Evolutionary conservation across 176 grass and related monocot genomes (phyloP), one percentile per base, ranked within the genome.

Genomic region (Dactylis glomerata): DNA sequence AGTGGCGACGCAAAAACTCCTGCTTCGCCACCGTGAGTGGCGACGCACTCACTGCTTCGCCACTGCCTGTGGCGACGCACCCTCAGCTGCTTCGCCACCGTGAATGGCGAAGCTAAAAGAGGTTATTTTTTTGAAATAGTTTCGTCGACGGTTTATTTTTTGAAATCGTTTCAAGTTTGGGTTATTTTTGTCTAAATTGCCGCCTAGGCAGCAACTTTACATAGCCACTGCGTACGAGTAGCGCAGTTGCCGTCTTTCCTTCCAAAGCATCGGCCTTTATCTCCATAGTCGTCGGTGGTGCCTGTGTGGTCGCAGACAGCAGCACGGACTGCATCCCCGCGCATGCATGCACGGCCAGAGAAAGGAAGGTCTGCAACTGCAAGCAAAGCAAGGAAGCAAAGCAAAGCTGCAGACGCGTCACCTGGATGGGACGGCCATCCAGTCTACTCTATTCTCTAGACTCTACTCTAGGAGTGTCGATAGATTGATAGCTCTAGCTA

Each of bases 391-490:
- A n/a, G n/a, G 5, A 23, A 71, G 68, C 40, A 7, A 15, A 41
- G 37, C 22, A 71, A 47, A 59, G 55, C 67, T 33, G 75, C 80
- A 40, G 78, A 87, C 75, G 47, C 67, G 84, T 83, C 88, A 90
- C 89, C 89, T 90, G 89, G 84, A 90, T 83, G 80, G 79, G 84
- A 83, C 62, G 79, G 52, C 32, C 17, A 34, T 34, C 41, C 22
- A 11, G 1, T 7, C n/a, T 45, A 36, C 15, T 16, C 26, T 14
- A 24, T 0, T 0, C 33, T 64, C 16, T 27, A 5, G 46, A 6
- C 62, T 67, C 1, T n/a, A 4, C 30, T 20, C 8, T 72, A 46
- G 40, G 40, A 72, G 0, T 73, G 41, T 47, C 42, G 30, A 34
- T 66, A 8, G 14, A 72, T 73, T 3, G 69, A 68, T 40, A 68